Conservation (phyloP, 768 basidiomycete species). For the Russula virescens region DNA sequence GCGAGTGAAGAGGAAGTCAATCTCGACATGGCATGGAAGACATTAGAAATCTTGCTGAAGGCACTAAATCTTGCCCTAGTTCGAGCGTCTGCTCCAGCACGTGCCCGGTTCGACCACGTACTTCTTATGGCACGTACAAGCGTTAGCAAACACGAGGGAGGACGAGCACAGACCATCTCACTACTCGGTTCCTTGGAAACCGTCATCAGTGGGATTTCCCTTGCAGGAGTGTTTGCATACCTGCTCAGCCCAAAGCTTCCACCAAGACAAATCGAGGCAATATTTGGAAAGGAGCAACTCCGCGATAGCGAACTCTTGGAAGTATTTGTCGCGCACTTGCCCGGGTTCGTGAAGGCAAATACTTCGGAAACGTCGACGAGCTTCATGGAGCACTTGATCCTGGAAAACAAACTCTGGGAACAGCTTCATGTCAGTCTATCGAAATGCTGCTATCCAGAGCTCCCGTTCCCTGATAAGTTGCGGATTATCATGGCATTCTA, state of each 20-base stretch:
- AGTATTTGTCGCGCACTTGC: not conserved
- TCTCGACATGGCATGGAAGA: not conserved
- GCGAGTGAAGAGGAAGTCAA: not conserved
- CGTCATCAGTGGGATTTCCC: not conserved
- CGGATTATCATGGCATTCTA: not conserved
- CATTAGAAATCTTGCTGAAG: not conserved
- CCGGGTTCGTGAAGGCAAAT: not conserved
- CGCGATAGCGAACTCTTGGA: not conserved
- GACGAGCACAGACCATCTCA: not conserved
- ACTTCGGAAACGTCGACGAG: not conserved
- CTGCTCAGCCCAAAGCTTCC: not conserved
- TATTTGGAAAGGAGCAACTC: constrained; percentile 6
- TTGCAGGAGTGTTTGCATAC: not conserved
- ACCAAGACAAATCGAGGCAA: not conserved
- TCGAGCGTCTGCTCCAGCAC: not conserved
- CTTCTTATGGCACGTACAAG: not conserved
- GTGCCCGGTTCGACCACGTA: not conserved
- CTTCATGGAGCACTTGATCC: not conserved
- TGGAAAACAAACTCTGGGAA: not conserved
- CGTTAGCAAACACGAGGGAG: not conserved
- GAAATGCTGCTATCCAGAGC: not conserved
- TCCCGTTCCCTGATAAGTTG: not conserved
- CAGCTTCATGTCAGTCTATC: not conserved
- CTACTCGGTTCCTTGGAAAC: not conserved
- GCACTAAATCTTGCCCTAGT: not conserved